Conservation (phyloP, 305 asterid genomes). For the Solanum hybrid region DNA sequence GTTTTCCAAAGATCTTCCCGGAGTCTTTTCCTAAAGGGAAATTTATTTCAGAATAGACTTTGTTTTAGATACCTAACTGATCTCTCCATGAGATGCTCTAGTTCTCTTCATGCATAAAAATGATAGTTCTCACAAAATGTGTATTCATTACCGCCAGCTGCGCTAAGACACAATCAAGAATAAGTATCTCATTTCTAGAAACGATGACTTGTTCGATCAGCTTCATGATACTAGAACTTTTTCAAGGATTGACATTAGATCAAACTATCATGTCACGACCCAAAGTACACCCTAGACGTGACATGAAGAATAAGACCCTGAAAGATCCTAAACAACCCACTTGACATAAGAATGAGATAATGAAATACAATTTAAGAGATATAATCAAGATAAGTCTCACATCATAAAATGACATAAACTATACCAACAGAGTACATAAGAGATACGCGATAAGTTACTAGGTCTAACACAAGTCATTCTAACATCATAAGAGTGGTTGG, state of each 20-base stretch:
- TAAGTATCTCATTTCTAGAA: too few species aligned
- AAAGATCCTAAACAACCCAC: not conserved
- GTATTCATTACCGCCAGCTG: not conserved
- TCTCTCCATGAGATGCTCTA: not conserved
- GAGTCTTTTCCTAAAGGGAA: not conserved
- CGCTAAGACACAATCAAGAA: too few species aligned
- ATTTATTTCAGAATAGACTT: not conserved
- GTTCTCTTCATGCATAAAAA: not conserved
- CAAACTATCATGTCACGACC: not conserved
- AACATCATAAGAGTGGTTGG: not conserved
- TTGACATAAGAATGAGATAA: not conserved
- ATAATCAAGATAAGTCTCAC: not conserved
- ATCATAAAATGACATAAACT: not conserved
- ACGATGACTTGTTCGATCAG: too few species aligned
- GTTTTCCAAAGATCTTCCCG: not conserved
- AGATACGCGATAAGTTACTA: not conserved
- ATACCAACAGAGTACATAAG: not conserved
- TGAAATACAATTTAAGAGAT: not conserved
- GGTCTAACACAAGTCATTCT: not conserved
- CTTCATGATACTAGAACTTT: not conserved
- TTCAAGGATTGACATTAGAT: not conserved
- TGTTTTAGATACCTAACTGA: not conserved
- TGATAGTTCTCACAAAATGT: not conserved
- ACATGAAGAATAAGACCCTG: not conserved
- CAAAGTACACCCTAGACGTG: not conserved